A percentile compares a stretch with the other conserved stretches of the same genome.
Evolutionary conservation across 768 basidiomycete genomes (phyloP).

Genomic region (Tulasnella sp.): DNA sequence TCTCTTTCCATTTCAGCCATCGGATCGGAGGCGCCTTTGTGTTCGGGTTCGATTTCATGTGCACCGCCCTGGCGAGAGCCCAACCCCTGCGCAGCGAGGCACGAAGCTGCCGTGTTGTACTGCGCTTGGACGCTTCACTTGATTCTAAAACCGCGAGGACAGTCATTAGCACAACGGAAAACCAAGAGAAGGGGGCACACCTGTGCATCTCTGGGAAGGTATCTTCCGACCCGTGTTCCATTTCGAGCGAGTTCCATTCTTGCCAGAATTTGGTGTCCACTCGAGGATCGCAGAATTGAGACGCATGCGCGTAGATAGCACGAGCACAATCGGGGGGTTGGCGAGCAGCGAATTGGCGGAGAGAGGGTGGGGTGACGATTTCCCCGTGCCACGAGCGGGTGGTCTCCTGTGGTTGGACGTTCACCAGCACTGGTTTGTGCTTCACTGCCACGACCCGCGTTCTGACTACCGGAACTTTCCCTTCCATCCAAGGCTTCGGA

Average conservation of each 20-base stretch:
- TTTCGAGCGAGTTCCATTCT: too few species aligned
- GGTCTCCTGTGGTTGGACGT: too few species aligned
- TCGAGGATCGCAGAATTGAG: too few species aligned
- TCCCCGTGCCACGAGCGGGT: too few species aligned
- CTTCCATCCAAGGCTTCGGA: too few species aligned
- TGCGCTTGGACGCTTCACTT: slow-evolving; percentile 97
- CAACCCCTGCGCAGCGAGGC: slow-evolving; percentile 84
- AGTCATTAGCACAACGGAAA: not conserved
- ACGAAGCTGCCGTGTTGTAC: slow-evolving; percentile 95
- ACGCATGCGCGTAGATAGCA: slow-evolving; percentile 89
- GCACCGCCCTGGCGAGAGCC: slow-evolving; percentile 58
- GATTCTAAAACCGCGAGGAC: slow-evolving; percentile 48
- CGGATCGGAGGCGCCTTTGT: slow-evolving; percentile 54
- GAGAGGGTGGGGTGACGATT: too few species aligned
- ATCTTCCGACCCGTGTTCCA: slow-evolving; percentile 98
- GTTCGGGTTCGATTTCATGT: slow-evolving; percentile 39
- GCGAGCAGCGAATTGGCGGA: too few species aligned
- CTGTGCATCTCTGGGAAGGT: slow-evolving; percentile 65
- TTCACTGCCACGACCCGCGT: too few species aligned
- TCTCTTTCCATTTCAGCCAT: slow-evolving; percentile 84
- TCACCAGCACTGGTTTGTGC: too few species aligned
- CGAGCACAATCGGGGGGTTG: slow-evolving; percentile 97
- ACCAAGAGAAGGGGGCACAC: not conserved
- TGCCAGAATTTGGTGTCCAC: too few species aligned
- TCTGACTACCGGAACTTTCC: too few species aligned